Evolutionary conservation across 257 asterid genomes (phyloP).

Genomic region (Nicotiana sylvestris): DNA sequence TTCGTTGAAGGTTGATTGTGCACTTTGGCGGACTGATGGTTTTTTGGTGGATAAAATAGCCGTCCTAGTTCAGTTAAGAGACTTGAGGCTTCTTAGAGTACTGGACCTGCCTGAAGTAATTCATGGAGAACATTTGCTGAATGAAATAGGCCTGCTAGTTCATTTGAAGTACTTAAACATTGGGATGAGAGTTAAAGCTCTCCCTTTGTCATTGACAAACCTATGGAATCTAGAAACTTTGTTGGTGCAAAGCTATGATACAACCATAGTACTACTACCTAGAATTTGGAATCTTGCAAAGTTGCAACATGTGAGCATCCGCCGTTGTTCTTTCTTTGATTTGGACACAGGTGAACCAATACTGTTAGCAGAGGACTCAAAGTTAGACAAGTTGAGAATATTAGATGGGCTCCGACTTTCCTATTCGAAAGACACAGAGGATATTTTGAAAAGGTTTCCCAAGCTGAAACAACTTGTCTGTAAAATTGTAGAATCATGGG

Average conservation of each 20-base stretch:
- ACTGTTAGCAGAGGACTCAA: not conserved
- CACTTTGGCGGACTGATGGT: too few relatives aligned
- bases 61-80: too few relatives aligned
- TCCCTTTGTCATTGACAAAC: not conserved
- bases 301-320: not conserved
- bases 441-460: not conserved
- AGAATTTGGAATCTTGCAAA: not conserved
- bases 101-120: too few relatives aligned
- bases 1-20: too few relatives aligned
- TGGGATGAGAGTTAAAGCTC: not conserved
- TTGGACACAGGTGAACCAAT: too few relatives aligned
- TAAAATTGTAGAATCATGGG: not conserved
- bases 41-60: too few relatives aligned
- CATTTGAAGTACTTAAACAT: not conserved
- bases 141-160: not conserved
- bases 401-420: not conserved
- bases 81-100: too few relatives aligned
- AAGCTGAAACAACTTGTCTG: not conserved
- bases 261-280: not conserved
- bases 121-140: too few relatives aligned
- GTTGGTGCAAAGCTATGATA: not conserved
- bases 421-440: too few relatives aligned
- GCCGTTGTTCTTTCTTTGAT: too few relatives aligned
- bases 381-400: not conserved
- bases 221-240: not conserved